Evolutionary conservation across 108 stramenopile genomes (phyloP), one percentile per base, ranked within the genome.

Genomic region (Stephanodiscus triporus): DNA sequence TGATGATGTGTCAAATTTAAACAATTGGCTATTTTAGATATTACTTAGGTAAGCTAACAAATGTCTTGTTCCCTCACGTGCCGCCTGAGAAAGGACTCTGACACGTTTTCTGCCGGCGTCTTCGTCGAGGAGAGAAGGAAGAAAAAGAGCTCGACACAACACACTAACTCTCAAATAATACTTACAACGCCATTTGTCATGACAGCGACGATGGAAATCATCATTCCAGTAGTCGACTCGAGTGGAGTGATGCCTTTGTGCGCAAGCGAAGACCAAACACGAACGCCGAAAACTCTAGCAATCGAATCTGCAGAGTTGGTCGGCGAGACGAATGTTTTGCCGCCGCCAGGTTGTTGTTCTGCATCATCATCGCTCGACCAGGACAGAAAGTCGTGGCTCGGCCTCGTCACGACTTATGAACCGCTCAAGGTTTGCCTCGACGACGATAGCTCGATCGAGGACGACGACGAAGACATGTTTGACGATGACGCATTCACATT

Each of bases 401-500:
- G 26, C 13, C 45, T 66, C 4, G 36, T 23, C 13, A 71, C 62
- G 4, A 67, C 65, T 27, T 51, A 43, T 53, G 81, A 82, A 40
- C 76, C 77, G 36, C 81, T 82, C 14, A 82, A 82, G 48, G 63
- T 81, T 4, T 81, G 80, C 30, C 64, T 81, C 40, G 80, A 81
- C 59, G 80, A 81, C 57, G 75, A 76, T 58, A 67, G 71, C 30
- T 81, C 80, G 23, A 73, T 72, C n/a, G 80, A 81, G 42, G 80
- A 80, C 36, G 75, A 56, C 34, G 80, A 78, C 26, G 77, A 78
- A 72, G 71, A 80, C 48, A 80, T 80, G 72, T 80, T 80, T 29
- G 78, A 81, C 58, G 80, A 81, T 49, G 76, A 81, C 58, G 80
- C 62, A 6, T 81, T 81, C 34, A 77, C 66, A 27, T 81, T 81